A percentile compares a stretch with the other conserved stretches of the same genome.
phyloP scores from a whole-genome alignment of 2,329 filamentous ascomycete genomes.

The Scleromitrula shiraiana region DNA sequence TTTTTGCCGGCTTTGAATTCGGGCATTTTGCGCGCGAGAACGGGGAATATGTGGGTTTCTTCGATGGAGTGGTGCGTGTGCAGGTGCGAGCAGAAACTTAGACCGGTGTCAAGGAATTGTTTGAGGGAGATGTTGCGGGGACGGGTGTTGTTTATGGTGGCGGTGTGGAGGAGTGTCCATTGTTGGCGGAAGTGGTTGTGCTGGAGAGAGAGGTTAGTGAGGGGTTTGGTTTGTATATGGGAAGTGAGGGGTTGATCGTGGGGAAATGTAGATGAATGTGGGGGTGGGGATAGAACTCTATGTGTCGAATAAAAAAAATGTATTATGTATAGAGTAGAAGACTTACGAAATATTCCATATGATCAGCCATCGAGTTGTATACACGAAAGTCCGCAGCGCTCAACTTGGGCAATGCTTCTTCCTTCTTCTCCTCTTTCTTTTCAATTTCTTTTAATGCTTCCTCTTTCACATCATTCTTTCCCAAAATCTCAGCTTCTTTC shows the following conservation, averaged over 20 bases:
- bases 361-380: conserved; percentile 56
- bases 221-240: neutral
- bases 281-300: neutral
- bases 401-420: conserved; percentile 41
- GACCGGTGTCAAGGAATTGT: conserved; percentile 58
- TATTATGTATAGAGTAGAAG: too few species aligned
- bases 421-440: conserved; percentile 15
- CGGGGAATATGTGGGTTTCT: conserved; percentile 72
- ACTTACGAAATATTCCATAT: conserved; percentile 55
- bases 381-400: conserved; percentile 47
- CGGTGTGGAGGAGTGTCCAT: conserved; percentile 64
- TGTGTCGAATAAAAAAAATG: too few species aligned
- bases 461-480: conserved; percentile 15
- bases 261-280: neutral
- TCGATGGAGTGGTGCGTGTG: conserved; percentile 75
- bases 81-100: conserved; percentile 65
- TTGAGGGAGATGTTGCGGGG: conserved; percentile 57
- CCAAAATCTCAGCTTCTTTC: conserved; percentile 10
- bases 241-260: neutral
- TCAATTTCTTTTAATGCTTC: conserved; percentile 25
- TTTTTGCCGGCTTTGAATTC: conserved; percentile 50
- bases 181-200: conserved; percentile 68
- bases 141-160: conserved; percentile 51
- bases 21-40: conserved; percentile 69
- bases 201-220: conserved; percentile 33